A percentile compares a stretch with the other conserved stretches of the same genome.
Conservation (phyloP, 345 rosid species). For the Mallotus nudiflorus region DNA sequence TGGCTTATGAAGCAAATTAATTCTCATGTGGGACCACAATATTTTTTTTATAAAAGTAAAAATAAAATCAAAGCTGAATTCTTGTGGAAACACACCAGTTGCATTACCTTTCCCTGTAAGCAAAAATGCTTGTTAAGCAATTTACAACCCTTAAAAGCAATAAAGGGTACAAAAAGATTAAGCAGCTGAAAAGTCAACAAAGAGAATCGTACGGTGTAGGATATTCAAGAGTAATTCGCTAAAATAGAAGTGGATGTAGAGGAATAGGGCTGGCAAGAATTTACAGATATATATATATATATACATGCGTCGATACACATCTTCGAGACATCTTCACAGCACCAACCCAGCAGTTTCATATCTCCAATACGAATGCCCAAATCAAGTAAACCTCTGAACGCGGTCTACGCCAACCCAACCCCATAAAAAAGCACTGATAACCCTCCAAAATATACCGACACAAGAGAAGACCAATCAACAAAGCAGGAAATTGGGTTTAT, state of each 20-base stretch:
- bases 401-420: constrained; percentile 19
- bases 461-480: background rate
- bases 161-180: background rate
- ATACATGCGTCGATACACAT: background rate
- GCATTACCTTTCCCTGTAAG: background rate
- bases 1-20: no score
- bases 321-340: constrained; percentile 29
- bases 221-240: no score
- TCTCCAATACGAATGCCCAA: background rate
- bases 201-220: background rate
- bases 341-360: constrained; percentile 31
- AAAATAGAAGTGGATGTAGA: background rate
- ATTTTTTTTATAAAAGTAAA: background rate
- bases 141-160: background rate
- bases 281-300: background rate
- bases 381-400: constrained; percentile 19
- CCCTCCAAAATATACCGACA: background rate
- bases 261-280: no score
- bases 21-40: no score
- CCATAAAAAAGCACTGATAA: background rate
- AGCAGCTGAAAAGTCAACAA: background rate
- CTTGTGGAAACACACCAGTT: background rate
- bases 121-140: background rate
- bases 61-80: background rate
- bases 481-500: background rate